Percentiles rank a stretch among this genome's conserved stretches.
Conservation (phyloP, 148 eudicot genomes). For the Linanthus parryae region DNA sequence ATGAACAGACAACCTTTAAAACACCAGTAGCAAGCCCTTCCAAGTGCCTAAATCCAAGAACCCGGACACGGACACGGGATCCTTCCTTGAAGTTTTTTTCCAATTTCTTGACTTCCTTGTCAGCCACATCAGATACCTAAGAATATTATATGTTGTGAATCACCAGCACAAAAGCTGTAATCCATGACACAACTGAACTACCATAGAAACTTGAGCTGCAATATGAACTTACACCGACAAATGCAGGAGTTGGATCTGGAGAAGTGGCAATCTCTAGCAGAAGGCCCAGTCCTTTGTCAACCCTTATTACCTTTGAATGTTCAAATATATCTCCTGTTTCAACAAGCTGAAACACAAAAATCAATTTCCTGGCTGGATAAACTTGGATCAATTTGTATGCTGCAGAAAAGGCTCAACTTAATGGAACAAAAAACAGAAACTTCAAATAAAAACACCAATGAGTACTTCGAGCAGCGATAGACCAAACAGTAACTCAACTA, state of each 20-base stretch:
- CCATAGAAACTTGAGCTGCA: background rate
- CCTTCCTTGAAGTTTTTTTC: constrained; percentile 87
- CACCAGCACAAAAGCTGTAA: constrained; percentile 5
- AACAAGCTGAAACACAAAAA: constrained; percentile 63
- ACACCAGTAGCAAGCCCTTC: constrained; percentile 93
- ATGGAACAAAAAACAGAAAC: too few relatives aligned
- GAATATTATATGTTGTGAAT: constrained; percentile 11
- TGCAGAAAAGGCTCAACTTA: too few relatives aligned
- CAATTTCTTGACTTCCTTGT: constrained; percentile 57
- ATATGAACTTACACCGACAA: constrained; percentile 62
- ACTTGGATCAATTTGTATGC: too few relatives aligned
- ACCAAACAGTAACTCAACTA: too few relatives aligned
- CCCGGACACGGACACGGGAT: constrained; percentile 62
- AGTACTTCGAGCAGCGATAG: too few relatives aligned
- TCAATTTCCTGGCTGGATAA: constrained; percentile 3
- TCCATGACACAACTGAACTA: constrained; percentile 1
- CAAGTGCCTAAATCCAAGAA: constrained; percentile 85
- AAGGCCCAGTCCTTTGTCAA: constrained; percentile 80
- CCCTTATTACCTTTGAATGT: constrained; percentile 61
- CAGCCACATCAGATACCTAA: constrained; percentile 86
- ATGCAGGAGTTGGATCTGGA: constrained; percentile 81
- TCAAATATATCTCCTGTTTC: constrained; percentile 79
- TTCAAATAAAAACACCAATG: too few relatives aligned
- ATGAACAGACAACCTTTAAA: constrained; percentile 52
- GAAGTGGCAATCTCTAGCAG: constrained; percentile 69